These are phyloP conservation scores for Paraphoma chrysanthemicola DNA, from an alignment of 2,329 filamentous ascomycete species.

Conservation along the genomic window DNA sequence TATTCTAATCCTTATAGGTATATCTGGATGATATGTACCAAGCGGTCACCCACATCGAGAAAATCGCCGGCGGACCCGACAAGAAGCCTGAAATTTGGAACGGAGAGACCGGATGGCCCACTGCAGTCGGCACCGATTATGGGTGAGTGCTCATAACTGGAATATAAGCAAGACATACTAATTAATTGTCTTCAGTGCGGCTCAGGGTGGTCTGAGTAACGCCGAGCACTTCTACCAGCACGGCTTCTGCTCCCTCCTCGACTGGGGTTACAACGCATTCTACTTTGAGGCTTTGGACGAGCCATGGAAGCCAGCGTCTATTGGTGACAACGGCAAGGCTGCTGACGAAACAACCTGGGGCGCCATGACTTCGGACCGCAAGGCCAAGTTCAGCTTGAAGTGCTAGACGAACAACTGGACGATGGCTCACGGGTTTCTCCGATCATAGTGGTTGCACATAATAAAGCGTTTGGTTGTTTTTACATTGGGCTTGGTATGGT, in stretches of 20 bases:
- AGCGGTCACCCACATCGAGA: conserved; percentile 68
- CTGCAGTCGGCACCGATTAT: conserved; percentile 65
- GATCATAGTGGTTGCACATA: too few species aligned
- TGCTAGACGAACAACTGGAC: conserved; percentile 46
- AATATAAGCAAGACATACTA: too few species aligned
- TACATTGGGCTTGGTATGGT: too few species aligned
- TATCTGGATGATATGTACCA: conserved; percentile 73
- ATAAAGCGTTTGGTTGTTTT: too few species aligned
- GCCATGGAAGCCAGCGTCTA: conserved; percentile 70
- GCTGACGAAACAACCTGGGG: conserved; percentile 75
- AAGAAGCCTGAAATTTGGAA: conserved; percentile 65
- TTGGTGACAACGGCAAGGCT: conserved; percentile 67
- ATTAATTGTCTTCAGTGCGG: conserved; percentile 43
- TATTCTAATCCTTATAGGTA: conserved; percentile 20
- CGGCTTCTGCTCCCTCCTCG: conserved; percentile 68
- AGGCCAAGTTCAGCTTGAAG: conserved; percentile 62
- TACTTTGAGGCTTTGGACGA: conserved; percentile 79
- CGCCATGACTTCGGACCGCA: conserved; percentile 67
- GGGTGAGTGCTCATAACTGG: conserved; percentile 21
- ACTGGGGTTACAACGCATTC: conserved; percentile 73
- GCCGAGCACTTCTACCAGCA: conserved; percentile 67
- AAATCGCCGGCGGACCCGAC: conserved; percentile 60
- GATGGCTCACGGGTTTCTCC: too few species aligned
- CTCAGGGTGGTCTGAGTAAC: conserved; percentile 65
- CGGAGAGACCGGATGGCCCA: conserved; percentile 31